A percentile compares a stretch with the other conserved stretches of the same genome.
These are phyloP conservation scores for Suhomyces sp. DNA, from an alignment of 805 yeast species.

Conservation along the genomic window DNA sequence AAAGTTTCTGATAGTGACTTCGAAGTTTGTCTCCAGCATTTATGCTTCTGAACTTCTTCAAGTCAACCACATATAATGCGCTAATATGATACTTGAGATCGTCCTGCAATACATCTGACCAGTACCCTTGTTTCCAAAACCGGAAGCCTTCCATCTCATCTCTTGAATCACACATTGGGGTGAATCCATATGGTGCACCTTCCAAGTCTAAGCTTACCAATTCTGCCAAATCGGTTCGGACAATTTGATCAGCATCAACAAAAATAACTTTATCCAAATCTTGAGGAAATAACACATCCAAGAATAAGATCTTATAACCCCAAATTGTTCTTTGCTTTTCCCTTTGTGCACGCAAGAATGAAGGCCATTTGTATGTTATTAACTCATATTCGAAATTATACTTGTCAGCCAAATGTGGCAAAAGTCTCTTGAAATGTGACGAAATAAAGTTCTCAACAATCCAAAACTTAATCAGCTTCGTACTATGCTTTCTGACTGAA, in stretches of 20 bases:
- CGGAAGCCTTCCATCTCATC: slow-evolving; percentile 78
- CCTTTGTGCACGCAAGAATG: slow-evolving; percentile 77
- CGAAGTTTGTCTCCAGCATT: slow-evolving; percentile 81
- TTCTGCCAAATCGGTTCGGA: slow-evolving; percentile 71
- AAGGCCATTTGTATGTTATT: slow-evolving; percentile 90
- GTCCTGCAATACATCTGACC: slow-evolving; percentile 65
- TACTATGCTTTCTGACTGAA: slow-evolving; percentile 65
- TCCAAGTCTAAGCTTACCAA: slow-evolving; percentile 65
- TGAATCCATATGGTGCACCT: slow-evolving; percentile 83
- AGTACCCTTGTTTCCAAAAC: slow-evolving; percentile 93
- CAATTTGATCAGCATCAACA: slow-evolving; percentile 84
- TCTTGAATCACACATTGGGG: slow-evolving; percentile 84
- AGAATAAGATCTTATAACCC: slow-evolving; percentile 84
- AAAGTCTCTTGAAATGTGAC: slow-evolving; percentile 57
- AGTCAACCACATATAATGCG: slow-evolving; percentile 81
- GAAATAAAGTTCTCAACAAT: slow-evolving; percentile 79
- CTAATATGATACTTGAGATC: slow-evolving; percentile 73
- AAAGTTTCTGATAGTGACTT: slow-evolving; percentile 77
- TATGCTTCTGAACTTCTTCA: slow-evolving; percentile 59
- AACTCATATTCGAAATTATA: slow-evolving; percentile 71
- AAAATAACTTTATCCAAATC: slow-evolving; percentile 72
- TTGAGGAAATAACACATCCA: slow-evolving; percentile 86
- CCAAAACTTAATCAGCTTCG: slow-evolving; percentile 75
- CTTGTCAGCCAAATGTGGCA: slow-evolving; percentile 58
- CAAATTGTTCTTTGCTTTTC: slow-evolving; percentile 79